Evolutionary conservation across 352 stramenopile species (phyloP), one percentile per base, ranked within the genome.

Genomic region (Globisporangium recalcitrans): DNA sequence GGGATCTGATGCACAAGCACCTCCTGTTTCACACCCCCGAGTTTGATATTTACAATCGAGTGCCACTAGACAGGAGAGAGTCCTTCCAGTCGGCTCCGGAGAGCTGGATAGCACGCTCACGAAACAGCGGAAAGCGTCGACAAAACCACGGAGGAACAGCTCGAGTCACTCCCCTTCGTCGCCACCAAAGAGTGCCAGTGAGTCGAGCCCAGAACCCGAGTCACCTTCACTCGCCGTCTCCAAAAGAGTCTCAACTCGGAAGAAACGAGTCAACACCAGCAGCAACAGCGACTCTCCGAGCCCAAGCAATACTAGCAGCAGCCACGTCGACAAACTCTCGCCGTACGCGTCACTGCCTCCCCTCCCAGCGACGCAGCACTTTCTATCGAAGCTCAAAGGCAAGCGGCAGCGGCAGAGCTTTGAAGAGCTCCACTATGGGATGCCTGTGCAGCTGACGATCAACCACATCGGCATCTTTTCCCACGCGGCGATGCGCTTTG

Each of bases 401-500:
- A 87, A 88, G 49, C 70, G 72, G 11, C 67, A 52, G 19, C 70
- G 75, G n/a, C 68, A 71, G 29, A 73, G 27, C 16, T 73, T 77
- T 31, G 64, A 78, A n/a, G 67, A 83, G 58, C 68, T 87, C 10
- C 55, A 73, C 26, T 73, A 87, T 19, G 69, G 69, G 1, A 87
- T 78, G 55, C 77, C 80, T 7, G 53, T 70, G 52, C 85, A 78
- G 65, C 72, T 84, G 52, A 84, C 74, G 19, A 73, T 85, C 42
- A 78, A 77, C 14, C 78, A 84, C 44, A 65, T 88, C 40, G 77
- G 74, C n/a, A 64, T 72, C 4, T 87, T 88, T 54, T 84, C 78
- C 51, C 75, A 77, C 24, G 76, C 78, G 4, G 80, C 78, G 13
- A 62, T 69, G 5, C 62, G 63, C 11, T 83, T 90, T 48, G 80